These are phyloP conservation scores for Coemansia sp. DNA, from an alignment of 192 early-diverging fungal species.

Conservation along the genomic window DNA sequence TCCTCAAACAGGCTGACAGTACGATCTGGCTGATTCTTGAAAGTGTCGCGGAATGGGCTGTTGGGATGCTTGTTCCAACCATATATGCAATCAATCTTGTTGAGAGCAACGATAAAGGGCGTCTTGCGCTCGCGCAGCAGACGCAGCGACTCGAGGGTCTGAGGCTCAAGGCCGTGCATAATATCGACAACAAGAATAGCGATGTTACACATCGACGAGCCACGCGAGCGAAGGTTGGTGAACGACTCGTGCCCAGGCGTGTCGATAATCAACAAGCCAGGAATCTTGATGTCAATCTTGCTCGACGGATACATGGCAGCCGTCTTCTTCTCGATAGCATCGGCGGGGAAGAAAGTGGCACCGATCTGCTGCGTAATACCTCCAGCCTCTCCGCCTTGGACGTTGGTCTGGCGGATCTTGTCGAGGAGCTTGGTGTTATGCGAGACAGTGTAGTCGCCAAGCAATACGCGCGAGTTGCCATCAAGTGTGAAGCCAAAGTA, in stretches of 20 bases:
- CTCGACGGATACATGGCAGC: slow-evolving; percentile 66
- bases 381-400: slow-evolving; percentile 99
- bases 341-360: slow-evolving; percentile 98
- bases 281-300: slow-evolving; percentile 78
- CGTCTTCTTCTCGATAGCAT: slow-evolving; percentile 92
- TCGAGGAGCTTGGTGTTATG: slow-evolving; percentile 96
- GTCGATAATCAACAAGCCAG: slow-evolving; percentile 95
- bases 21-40: slow-evolving; percentile 72
- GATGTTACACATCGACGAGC: slow-evolving; percentile 98
- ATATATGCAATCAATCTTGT: slow-evolving; percentile 98
- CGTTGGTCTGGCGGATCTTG: slow-evolving; percentile 99
- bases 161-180: slow-evolving; percentile 98
- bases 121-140: slow-evolving; percentile 92
- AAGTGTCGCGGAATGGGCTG: slow-evolving; percentile 77
- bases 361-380: slow-evolving; percentile 99
- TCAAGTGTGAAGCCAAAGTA: slow-evolving; percentile 63
- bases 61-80: slow-evolving; percentile 85
- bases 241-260: slow-evolving; percentile 99
- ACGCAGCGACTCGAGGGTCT: slow-evolving; percentile 94
- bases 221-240: slow-evolving; percentile 92
- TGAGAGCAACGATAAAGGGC: slow-evolving; percentile 97
- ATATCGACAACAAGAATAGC: slow-evolving; percentile 99
- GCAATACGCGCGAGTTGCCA: slow-evolving; percentile 60
- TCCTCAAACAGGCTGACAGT: no score
- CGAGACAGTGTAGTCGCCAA: slow-evolving; percentile 57